A percentile compares a stretch with the other conserved stretches of the same genome.
phyloP scores from a whole-genome alignment of 331 rosid species.

The Saraca asoca region DNA sequence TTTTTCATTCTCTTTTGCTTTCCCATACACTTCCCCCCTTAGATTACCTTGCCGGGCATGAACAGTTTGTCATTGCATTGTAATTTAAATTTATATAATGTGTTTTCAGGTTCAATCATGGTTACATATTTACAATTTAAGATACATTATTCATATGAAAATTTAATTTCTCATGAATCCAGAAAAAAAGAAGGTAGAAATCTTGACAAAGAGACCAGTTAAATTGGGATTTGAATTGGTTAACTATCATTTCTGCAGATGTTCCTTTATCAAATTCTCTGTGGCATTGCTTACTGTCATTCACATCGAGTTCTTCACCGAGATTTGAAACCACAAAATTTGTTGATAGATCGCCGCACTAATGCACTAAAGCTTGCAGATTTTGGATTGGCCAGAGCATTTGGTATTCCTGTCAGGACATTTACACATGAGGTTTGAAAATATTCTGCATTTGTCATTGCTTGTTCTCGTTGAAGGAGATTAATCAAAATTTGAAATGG shows the following conservation, averaged over 20 bases:
- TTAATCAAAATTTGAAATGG: conserved; percentile 15
- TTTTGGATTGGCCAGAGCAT: conserved; percentile 97
- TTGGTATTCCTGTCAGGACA: conserved; percentile 97
- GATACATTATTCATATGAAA: conserved; percentile 23
- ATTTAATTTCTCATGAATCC: conserved; percentile 16
- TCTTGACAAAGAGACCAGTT: conserved; percentile 19
- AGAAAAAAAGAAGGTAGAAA: conserved; percentile 9
- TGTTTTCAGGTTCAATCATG: conserved; percentile 7
- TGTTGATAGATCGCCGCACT: conserved; percentile 86
- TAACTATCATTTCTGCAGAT: conserved; percentile 61
- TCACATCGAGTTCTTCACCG: conserved; percentile 98
- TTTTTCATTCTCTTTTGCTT: conserved; percentile 9
- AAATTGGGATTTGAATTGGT: conserved; percentile 34
- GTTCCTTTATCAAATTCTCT: conserved; percentile 95
- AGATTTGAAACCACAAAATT: conserved; percentile 93
- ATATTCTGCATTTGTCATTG: conserved; percentile 17
- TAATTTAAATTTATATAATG: not conserved
- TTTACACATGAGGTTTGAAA: conserved; percentile 83
- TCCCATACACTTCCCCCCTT: not conserved
- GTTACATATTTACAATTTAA: conserved; percentile 7
- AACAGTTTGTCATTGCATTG: not conserved
- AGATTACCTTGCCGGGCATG: not conserved
- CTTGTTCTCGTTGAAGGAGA: conserved; percentile 26
- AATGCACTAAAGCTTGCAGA: conserved; percentile 96
- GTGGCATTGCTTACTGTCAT: conserved; percentile 98